A percentile compares a stretch with the other conserved stretches of the same genome.
Evolutionary conservation across 1,139 yeast genomes (phyloP).

Genomic region (Geotrichum fermentans): DNA sequence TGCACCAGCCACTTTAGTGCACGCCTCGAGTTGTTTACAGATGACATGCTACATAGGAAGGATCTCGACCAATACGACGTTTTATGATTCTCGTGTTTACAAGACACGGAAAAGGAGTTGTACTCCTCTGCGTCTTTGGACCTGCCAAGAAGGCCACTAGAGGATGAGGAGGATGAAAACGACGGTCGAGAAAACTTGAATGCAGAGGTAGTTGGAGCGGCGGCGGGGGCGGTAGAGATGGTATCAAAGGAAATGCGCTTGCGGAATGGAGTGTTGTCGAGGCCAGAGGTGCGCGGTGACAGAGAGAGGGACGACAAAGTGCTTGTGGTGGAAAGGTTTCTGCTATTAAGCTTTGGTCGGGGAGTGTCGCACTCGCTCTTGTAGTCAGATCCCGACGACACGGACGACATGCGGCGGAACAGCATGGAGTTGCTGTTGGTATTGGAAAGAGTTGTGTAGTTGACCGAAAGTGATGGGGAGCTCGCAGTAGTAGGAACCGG

Average conservation of each 20-base stretch:
- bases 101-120: constrained; percentile 30
- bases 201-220: not conserved
- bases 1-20: constrained; percentile 29
- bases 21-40: constrained; percentile 18
- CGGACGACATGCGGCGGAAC: constrained; percentile 11
- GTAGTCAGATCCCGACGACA: not conserved
- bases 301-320: not conserved
- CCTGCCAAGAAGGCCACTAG: not conserved
- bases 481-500: not conserved
- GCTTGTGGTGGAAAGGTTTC: not conserved
- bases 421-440: constrained; percentile 14
- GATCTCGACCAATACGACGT: constrained; percentile 27
- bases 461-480: constrained; percentile 3
- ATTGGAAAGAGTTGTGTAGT: constrained; percentile 12
- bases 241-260: constrained; percentile 32
- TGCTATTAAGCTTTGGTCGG: not conserved
- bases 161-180: constrained; percentile 8
- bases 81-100: constrained; percentile 26
- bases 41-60: constrained; percentile 22
- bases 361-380: not conserved
- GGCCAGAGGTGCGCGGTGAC: not conserved
- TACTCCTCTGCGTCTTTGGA: not conserved
- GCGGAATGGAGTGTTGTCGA: constrained; percentile 21
- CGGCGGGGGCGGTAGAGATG: constrained; percentile 18
- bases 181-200: constrained; percentile 11